phyloP scores from a whole-genome alignment of 768 basidiomycete species.

The Tricholoma furcatifolium region DNA sequence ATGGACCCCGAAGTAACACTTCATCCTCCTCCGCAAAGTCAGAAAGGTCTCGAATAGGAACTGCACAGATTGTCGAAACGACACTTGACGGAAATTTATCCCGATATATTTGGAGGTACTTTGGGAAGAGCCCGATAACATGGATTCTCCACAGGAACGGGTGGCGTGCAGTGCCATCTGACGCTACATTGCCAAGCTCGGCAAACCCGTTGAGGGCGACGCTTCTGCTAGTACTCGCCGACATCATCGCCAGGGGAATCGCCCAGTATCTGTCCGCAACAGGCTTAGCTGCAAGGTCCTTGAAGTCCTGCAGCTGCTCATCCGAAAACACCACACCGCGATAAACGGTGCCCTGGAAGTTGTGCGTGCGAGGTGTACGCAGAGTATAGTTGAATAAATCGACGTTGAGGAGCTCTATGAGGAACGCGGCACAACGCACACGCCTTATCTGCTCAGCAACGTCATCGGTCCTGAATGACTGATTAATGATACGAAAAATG shows the following conservation, averaged over 20 bases:
- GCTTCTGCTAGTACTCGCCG: slow-evolving; percentile 11
- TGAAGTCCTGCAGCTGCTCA: slow-evolving; percentile 15
- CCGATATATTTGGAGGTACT: slow-evolving; percentile 9
- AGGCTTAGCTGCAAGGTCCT: slow-evolving; percentile 6
- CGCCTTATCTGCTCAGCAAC: slow-evolving; percentile 11
- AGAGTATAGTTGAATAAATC: slow-evolving; percentile 16
- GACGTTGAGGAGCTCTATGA: slow-evolving; percentile 17
- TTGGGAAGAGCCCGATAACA: slow-evolving; percentile 7
- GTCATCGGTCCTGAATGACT: slow-evolving; percentile 12
- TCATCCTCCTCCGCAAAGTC: slow-evolving; percentile 12
- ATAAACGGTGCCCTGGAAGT: slow-evolving; percentile 14
- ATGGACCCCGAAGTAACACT: slow-evolving; percentile 15
- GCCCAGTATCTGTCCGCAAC: slow-evolving; percentile 15
- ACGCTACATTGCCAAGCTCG: neutral
- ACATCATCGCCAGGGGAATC: slow-evolving; percentile 17
- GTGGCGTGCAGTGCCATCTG: slow-evolving; percentile 1
- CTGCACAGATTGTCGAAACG: slow-evolving; percentile 15
- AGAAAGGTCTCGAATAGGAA: slow-evolving; percentile 13
- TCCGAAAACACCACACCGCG: slow-evolving; percentile 12
- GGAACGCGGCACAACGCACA: slow-evolving; percentile 12
- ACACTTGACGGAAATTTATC: slow-evolving; percentile 14
- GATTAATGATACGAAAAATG: slow-evolving; percentile 14
- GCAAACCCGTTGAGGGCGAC: slow-evolving; percentile 14
- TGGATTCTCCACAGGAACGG: slow-evolving; percentile 17
- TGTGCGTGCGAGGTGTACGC: slow-evolving; percentile 1